Percentiles rank a stretch among this genome's conserved stretches.
phyloP scores from a whole-genome alignment of 2,329 filamentous ascomycete species.

The Akanthomyces lecanii region DNA sequence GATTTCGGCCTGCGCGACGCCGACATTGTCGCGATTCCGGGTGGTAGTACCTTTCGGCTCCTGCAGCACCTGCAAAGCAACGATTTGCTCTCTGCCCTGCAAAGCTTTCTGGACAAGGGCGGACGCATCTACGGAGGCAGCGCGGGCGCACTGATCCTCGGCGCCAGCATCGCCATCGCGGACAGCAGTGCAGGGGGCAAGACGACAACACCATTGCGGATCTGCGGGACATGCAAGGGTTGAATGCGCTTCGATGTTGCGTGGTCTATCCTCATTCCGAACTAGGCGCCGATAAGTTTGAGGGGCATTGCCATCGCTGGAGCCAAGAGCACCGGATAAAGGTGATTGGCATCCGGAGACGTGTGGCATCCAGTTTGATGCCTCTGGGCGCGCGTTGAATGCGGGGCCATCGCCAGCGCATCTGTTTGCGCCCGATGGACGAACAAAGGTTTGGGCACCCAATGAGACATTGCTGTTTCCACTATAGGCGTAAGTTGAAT shows the following conservation, averaged over 20 bases:
- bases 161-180: constrained; percentile 4
- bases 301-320: constrained; percentile 11
- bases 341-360: constrained; percentile 5
- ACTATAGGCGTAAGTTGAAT: not conserved
- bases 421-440: not conserved
- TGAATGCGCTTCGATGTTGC: not conserved
- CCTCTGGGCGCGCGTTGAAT: constrained; percentile 2
- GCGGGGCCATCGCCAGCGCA: not conserved
- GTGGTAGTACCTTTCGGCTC: constrained; percentile 13
- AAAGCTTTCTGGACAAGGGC: not conserved
- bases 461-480: not conserved
- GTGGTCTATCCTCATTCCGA: constrained; percentile 5
- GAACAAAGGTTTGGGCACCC: not conserved
- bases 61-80: constrained; percentile 7
- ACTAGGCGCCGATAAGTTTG: not conserved
- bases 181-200: constrained; percentile 11
- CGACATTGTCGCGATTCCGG: constrained; percentile 10
- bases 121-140: constrained; percentile 3
- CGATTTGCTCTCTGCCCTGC: not conserved
- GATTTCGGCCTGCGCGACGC: constrained; percentile 10
- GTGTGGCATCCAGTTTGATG: constrained; percentile 8
- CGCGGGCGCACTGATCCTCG: constrained; percentile 1
- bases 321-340: not conserved
- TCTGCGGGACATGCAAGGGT: not conserved
- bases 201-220: not conserved